These are phyloP conservation scores for Saccharomycopsis olivae DNA, from an alignment of 805 yeast genomes.

Conservation along the genomic window DNA sequence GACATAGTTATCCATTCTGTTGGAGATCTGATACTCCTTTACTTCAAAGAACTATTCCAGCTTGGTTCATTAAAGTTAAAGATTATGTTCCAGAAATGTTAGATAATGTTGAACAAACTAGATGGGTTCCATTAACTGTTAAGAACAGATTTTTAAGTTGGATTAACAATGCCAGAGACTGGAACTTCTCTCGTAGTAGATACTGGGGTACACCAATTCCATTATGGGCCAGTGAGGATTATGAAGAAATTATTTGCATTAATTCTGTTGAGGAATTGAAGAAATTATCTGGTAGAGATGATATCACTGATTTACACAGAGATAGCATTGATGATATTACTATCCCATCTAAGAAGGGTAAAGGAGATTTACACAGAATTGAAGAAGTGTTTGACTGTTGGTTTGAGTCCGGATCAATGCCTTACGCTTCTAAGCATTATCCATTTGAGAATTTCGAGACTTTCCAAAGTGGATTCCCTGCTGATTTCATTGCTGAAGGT, in stretches of 20 bases:
- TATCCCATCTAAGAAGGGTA: conserved; percentile 85
- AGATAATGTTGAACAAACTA: conserved; percentile 71
- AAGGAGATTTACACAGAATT: conserved; percentile 77
- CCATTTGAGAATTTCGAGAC: conserved; percentile 81
- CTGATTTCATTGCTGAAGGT: conserved; percentile 97
- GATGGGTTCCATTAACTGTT: conserved; percentile 89
- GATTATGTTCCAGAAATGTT: conserved; percentile 86
- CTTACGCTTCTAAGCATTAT: conserved; percentile 92
- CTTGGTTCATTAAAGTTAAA: conserved; percentile 92
- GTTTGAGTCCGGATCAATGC: conserved; percentile 99
- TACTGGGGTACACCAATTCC: conserved; percentile 99
- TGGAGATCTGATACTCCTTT: conserved; percentile 99
- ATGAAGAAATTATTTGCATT: conserved; percentile 83
- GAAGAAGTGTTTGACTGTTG: conserved; percentile 99
- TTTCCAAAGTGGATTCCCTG: conserved; percentile 78
- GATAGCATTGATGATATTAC: conserved; percentile 85
- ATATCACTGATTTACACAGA: conserved; percentile 88
- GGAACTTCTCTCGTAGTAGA: conserved; percentile 97
- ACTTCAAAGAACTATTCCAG: conserved; percentile 91
- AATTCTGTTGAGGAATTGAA: conserved; percentile 85
- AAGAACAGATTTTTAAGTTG: conserved; percentile 95
- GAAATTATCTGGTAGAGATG: conserved; percentile 69
- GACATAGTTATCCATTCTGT: conserved; percentile 98
- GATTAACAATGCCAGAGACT: conserved; percentile 98
- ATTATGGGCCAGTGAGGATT: conserved; percentile 92